Conservation (phyloP, 805 yeast species). For the Geotrichum ghanense region DNA sequence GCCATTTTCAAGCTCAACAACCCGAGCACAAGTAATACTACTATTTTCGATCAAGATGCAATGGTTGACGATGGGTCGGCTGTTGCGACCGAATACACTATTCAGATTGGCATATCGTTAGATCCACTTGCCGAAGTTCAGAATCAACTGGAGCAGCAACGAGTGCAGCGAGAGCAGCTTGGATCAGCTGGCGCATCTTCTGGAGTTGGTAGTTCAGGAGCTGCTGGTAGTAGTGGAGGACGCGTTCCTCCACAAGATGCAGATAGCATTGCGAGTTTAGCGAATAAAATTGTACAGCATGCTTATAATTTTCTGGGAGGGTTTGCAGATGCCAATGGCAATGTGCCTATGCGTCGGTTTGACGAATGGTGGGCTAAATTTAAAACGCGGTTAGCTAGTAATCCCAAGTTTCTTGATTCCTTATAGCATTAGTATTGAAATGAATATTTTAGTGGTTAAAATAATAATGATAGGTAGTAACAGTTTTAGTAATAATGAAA, state of each 20-base stretch:
- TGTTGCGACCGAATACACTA: constrained; percentile 27
- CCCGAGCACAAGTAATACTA: constrained; percentile 15
- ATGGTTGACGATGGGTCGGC: constrained; percentile 37
- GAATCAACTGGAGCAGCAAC: constrained; percentile 26
- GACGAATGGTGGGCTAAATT: constrained; percentile 94
- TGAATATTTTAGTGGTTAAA: too few relatives aligned
- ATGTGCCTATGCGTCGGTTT: constrained; percentile 76
- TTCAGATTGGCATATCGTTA: constrained; percentile 76
- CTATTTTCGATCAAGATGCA: constrained; percentile 38
- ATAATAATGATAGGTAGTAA: too few relatives aligned
- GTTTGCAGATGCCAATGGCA: constrained; percentile 70
- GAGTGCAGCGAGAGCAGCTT: constrained; percentile 13
- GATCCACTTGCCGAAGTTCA: constrained; percentile 67
- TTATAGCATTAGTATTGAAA: too few relatives aligned
- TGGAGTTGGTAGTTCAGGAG: too few relatives aligned
- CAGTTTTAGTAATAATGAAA: too few relatives aligned
- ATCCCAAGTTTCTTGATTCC: constrained; percentile 65
- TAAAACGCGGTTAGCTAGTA: constrained; percentile 58
- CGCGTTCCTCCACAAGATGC: constrained; percentile 27
- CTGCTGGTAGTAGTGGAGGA: too few relatives aligned
- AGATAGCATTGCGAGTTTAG: constrained; percentile 45
- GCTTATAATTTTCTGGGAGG: constrained; percentile 87
- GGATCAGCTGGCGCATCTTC: constrained; percentile 15
- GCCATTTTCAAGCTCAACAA: constrained; percentile 78
- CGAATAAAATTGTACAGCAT: constrained; percentile 80